A percentile compares a stretch with the other conserved stretches of the same genome.
Conservation (phyloP, 2,329 filamentous ascomycete species). For the Alternaria sp. region DNA sequence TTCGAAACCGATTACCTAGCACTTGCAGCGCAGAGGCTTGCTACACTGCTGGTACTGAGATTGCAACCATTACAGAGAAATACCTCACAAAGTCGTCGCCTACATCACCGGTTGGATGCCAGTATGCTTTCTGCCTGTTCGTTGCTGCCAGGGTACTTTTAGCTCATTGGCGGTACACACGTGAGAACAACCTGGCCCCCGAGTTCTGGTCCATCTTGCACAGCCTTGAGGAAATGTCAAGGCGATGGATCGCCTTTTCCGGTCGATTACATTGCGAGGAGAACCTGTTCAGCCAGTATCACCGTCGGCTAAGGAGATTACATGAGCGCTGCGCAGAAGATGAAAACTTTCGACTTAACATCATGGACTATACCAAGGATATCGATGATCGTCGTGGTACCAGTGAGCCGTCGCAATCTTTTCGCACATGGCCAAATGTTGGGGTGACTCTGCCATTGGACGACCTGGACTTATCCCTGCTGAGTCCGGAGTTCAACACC, state of each 20-base stretch:
- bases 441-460: background rate
- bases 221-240: background rate
- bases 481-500: background rate
- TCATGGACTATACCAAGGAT: background rate
- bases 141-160: conserved; percentile 31
- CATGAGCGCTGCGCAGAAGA: background rate
- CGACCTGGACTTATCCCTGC: background rate
- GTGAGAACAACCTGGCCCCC: background rate
- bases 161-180: conserved; percentile 25
- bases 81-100: conserved; percentile 24
- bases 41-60: conserved; percentile 25
- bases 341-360: background rate
- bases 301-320: background rate
- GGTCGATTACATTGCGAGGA: background rate
- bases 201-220: background rate
- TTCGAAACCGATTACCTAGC: conserved; percentile 23
- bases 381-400: background rate
- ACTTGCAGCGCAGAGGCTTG: conserved; percentile 27
- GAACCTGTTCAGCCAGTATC: background rate
- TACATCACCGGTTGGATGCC: conserved; percentile 21
- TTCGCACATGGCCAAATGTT: background rate
- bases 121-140: conserved; percentile 31
- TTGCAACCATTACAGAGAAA: conserved; percentile 31
- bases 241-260: background rate
- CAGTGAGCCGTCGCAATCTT: background rate